A percentile compares a stretch with the other conserved stretches of the same genome.
Evolutionary conservation across 2,329 filamentous ascomycete species (phyloP).

Genomic region (Stachybotrys elegans): DNA sequence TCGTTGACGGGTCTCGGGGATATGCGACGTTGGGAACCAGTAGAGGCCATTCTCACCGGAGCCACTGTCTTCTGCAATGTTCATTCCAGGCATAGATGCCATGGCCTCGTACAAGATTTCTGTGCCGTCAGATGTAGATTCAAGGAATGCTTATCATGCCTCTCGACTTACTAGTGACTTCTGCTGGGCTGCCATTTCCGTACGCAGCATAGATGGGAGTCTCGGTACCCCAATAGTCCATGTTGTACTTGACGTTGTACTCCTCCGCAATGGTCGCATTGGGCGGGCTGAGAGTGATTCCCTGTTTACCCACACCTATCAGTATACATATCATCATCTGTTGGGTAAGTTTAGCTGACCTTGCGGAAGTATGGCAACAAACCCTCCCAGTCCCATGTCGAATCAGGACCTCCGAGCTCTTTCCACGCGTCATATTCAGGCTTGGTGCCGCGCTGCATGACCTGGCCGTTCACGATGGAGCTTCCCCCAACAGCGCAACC

Average conservation of each 20-base stretch:
- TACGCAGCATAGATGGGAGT: conserved; percentile 12
- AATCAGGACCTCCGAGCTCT: conserved; percentile 35
- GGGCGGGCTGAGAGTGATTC: conserved; percentile 13
- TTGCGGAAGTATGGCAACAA: conserved; percentile 41
- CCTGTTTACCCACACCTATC: conserved; percentile 6
- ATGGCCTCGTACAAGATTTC: conserved; percentile 17
- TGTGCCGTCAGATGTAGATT: no score
- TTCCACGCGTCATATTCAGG: conserved; percentile 40
- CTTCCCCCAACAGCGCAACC: conserved; percentile 32
- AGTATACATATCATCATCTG: background rate
- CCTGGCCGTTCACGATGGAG: conserved; percentile 32
- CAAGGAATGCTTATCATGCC: no score
- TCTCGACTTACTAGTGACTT: conserved; percentile 11
- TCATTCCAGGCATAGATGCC: conserved; percentile 18
- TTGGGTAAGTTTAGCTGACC: conserved; percentile 13
- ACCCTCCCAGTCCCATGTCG: conserved; percentile 25
- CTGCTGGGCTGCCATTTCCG: conserved; percentile 8
- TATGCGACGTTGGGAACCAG: conserved; percentile 19
- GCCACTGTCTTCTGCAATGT: conserved; percentile 16
- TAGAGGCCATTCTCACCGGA: conserved; percentile 19
- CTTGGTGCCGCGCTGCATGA: conserved; percentile 28
- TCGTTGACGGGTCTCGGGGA: conserved; percentile 11
- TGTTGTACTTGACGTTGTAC: conserved; percentile 15
- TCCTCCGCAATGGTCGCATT: conserved; percentile 9
- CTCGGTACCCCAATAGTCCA: conserved; percentile 14